A percentile compares a stretch with the other conserved stretches of the same genome.
Evolutionary conservation across 306 rosid species (phyloP).

Genomic region (Nissolia schottii): DNA sequence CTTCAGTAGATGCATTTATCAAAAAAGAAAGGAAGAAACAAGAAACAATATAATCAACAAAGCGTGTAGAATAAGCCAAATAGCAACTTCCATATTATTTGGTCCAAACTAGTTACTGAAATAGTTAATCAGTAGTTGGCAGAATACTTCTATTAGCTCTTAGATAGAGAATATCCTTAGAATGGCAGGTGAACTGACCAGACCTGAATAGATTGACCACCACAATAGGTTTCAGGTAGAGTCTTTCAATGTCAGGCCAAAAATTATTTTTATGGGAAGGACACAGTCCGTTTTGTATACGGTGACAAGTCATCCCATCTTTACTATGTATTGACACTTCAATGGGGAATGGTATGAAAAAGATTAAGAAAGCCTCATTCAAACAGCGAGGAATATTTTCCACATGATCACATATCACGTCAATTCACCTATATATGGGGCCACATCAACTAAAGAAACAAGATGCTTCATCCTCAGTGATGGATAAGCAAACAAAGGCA

Average conservation of each 20-base stretch:
- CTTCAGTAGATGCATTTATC: slow-evolving; percentile 18
- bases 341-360: too few species aligned
- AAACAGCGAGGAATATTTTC: neutral
- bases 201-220: slow-evolving; percentile 7
- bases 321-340: too few species aligned
- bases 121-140: neutral
- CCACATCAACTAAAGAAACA: neutral
- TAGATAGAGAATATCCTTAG: neutral
- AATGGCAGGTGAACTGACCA: too few species aligned
- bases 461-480: slow-evolving; percentile 1
- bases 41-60: neutral
- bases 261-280: slow-evolving; percentile 3
- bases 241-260: neutral
- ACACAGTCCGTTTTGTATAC: too few species aligned
- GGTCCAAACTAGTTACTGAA: slow-evolving; percentile 10
- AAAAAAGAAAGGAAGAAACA: neutral
- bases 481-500: neutral
- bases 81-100: neutral
- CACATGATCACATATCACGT: neutral
- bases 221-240: neutral
- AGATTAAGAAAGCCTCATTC: too few species aligned
- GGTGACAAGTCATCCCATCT: too few species aligned
- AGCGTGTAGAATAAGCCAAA: neutral
- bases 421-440: neutral
- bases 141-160: neutral